These are phyloP conservation scores for Ruellia speciosa DNA, from an alignment of 305 asterid genomes.

Conservation along the genomic window DNA sequence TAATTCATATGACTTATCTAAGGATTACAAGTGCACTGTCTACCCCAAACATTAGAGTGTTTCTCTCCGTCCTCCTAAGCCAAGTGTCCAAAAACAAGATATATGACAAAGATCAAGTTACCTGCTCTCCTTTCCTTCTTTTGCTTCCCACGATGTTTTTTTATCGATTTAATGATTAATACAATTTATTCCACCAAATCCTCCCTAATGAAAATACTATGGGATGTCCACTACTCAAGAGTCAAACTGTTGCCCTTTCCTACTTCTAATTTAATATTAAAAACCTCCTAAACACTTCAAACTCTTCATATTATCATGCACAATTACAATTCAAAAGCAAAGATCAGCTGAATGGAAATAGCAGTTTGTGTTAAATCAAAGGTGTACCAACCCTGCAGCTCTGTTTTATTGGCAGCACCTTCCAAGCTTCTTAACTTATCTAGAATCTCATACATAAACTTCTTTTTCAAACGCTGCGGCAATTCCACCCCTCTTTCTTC, in stretches of 20 bases:
- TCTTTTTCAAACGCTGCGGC: constrained; percentile 48
- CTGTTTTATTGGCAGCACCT: constrained; percentile 39
- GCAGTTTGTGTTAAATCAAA: not conserved
- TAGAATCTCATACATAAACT: constrained; percentile 50
- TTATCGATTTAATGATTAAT: no score
- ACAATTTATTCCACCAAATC: no score
- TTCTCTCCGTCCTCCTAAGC: no score
- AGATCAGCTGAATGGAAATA: not conserved
- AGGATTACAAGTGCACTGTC: no score
- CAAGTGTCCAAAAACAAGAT: no score
- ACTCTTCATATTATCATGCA: not conserved
- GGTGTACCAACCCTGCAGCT: constrained; percentile 46
- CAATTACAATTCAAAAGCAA: not conserved
- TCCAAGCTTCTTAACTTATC: constrained; percentile 45
- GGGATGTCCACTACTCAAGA: not conserved
- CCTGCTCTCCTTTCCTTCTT: no score
- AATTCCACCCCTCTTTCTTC: constrained; percentile 46
- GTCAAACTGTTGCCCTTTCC: not conserved
- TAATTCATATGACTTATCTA: no score
- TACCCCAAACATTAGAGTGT: no score
- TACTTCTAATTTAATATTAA: not conserved
- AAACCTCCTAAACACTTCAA: not conserved
- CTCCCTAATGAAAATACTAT: no score
- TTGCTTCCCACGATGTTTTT: no score
- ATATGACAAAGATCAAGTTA: no score